These are phyloP conservation scores for Penicillium brevicompactum DNA, from an alignment of 2,329 filamentous ascomycete genomes.

Conservation along the genomic window DNA sequence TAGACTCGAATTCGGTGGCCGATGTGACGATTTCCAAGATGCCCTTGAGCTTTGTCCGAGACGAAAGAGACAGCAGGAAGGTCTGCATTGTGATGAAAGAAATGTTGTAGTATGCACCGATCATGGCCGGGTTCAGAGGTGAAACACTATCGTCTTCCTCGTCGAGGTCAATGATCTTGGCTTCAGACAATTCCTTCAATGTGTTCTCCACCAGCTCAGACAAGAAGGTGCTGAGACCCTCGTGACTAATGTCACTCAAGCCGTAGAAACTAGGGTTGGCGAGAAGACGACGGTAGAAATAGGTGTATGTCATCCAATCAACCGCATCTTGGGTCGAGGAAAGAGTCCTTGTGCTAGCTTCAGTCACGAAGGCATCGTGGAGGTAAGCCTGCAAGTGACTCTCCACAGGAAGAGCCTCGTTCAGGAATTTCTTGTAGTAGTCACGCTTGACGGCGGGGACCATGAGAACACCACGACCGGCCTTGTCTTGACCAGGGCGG, in stretches of 20 bases:
- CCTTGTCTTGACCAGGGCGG: conserved; percentile 74
- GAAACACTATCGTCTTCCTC: conserved; percentile 89
- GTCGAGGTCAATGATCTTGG: conserved; percentile 93
- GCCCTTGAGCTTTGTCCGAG: conserved; percentile 91
- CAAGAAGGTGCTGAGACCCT: conserved; percentile 89
- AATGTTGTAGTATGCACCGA: conserved; percentile 98
- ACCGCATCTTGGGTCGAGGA: conserved; percentile 95
- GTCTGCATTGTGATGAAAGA: conserved; percentile 99
- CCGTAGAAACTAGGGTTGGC: conserved; percentile 98
- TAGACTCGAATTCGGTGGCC: conserved; percentile 92
- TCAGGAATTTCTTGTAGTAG: conserved; percentile 98
- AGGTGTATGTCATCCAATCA: conserved; percentile 98
- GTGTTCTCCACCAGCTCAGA: conserved; percentile 94
- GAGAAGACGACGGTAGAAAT: conserved; percentile 92
- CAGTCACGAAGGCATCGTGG: conserved; percentile 94
- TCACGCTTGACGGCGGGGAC: conserved; percentile 90
- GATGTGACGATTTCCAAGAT: conserved; percentile 97
- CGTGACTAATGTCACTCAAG: conserved; percentile 82
- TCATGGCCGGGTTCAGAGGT: conserved; percentile 95
- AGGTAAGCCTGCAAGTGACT: conserved; percentile 89
- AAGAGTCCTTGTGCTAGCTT: conserved; percentile 95
- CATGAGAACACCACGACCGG: conserved; percentile 93
- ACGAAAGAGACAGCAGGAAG: conserved; percentile 85
- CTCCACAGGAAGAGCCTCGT: conserved; percentile 93
- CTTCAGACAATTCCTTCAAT: conserved; percentile 84